These are phyloP conservation scores for Erodium trifolium DNA, from an alignment of 441 rosid species.

Conservation along the genomic window DNA sequence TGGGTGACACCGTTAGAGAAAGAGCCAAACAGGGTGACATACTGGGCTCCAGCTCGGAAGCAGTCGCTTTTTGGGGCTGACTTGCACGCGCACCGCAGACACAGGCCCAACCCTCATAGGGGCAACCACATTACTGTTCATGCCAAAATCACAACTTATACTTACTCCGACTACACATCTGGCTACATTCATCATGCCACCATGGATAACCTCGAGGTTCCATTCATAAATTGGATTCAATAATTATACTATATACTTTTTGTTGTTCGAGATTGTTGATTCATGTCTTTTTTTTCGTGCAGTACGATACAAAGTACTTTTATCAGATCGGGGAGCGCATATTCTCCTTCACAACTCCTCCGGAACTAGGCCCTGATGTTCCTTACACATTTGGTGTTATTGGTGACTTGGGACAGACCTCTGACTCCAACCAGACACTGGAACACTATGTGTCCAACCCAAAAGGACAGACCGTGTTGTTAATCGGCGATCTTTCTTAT, in stretches of 20 bases:
- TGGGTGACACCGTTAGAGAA: slow-evolving; percentile 19
- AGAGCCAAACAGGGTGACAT: not conserved
- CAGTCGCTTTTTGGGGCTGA: not conserved
- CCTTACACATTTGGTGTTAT: slow-evolving; percentile 63
- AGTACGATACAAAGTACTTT: slow-evolving; percentile 46
- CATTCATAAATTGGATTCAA: not conserved
- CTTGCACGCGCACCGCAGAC: not conserved
- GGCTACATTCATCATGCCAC: not conserved
- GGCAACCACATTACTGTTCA: not conserved
- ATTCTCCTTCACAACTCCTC: slow-evolving; percentile 54
- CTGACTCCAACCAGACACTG: slow-evolving; percentile 49
- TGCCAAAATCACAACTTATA: not conserved
- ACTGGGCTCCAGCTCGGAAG: not conserved
- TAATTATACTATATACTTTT: too few species aligned
- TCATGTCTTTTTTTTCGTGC: not conserved
- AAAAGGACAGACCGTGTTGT: slow-evolving; percentile 43
- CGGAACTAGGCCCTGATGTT: slow-evolving; percentile 55
- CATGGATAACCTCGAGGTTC: not conserved
- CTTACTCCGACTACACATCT: not conserved
- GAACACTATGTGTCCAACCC: slow-evolving; percentile 40
- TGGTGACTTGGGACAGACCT: slow-evolving; percentile 65
- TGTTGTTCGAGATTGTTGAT: not conserved
- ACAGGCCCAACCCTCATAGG: not conserved
- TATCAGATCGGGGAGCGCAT: slow-evolving; percentile 46
- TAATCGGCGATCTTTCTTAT: slow-evolving; percentile 59